Base-by-base conservation (phyloP, 1,284 basidiomycete species). In the Hortiboletus rubellus region DNA sequence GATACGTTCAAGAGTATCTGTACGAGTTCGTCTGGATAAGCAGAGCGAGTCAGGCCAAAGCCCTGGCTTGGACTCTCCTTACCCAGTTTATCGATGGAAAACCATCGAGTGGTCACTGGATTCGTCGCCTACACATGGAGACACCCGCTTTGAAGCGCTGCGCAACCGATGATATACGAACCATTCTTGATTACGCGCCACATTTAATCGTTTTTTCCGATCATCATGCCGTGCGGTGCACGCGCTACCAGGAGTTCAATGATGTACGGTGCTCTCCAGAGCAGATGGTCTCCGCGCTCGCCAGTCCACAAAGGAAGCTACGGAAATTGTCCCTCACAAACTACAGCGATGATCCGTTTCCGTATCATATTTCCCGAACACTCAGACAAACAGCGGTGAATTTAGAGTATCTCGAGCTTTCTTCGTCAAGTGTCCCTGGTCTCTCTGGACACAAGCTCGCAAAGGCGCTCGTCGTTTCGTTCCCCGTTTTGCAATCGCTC, bases 21-120 rank as follows among this genome's bases (percentile, higher is more conserved):
- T 89, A 80, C 71, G 84, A 88, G 65, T 85, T 82, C 66, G 77
- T 89, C 43, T 87, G 87, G 87, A 83, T 90, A 61, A 76, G 76
- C 51, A 75, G 78, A 41, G 80, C 80, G 6, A 72, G 75, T 38
- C 84, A 89, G 60, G 87, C 85, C 1, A 81, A 81, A 64, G 68
- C 75, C 0, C 72, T 89, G 3, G 85, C 85, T 7, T 76, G 74
- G 61, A 79, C 80, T 22, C 71, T 87, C 9, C 73, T 83, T 17
- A 76, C 79, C 47, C 80, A 82, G 58, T 79, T 75, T 38, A 66
- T 77, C 57, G 66, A 73, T 17, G 67, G 66, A 38, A 71, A 65
- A 24, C 63, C 65, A 2, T 76, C 78, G 1, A 79, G 78, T 44
- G 86, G 87, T 12, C 74, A 74, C 31, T 82, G 78, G 69, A 84